phyloP scores from a whole-genome alignment of 2,329 filamentous ascomycete genomes.

The Hypoxylon rubiginosum region DNA sequence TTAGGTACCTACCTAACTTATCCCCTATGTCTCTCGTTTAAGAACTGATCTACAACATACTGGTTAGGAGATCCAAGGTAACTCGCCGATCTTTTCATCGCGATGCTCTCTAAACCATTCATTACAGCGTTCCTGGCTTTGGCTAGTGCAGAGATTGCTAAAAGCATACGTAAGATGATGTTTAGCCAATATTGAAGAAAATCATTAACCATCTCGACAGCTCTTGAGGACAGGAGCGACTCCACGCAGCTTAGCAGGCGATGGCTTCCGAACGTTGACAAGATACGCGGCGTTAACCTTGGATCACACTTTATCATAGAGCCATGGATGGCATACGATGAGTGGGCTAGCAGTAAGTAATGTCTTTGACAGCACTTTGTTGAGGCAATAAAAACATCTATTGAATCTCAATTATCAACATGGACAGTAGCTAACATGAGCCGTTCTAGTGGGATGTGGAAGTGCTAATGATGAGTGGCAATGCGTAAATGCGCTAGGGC shows the following conservation, averaged over 20 bases:
- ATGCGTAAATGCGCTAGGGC: slow-evolving; percentile 61
- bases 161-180: slow-evolving; percentile 20
- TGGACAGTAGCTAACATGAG: neutral
- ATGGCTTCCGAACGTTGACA: slow-evolving; percentile 34
- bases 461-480: slow-evolving; percentile 60
- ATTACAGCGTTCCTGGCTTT: neutral
- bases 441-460: slow-evolving; percentile 58
- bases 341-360: slow-evolving; percentile 55
- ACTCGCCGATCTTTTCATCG: neutral
- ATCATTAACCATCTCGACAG: slow-evolving; percentile 12
- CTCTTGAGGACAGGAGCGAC: slow-evolving; percentile 10
- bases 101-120: neutral
- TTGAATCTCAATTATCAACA: neutral
- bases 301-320: slow-evolving; percentile 65
- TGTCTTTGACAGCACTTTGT: neutral
- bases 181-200: neutral
- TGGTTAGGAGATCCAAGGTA: neutral
- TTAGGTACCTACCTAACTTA: too few species aligned
- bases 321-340: slow-evolving; percentile 61
- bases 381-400: neutral
- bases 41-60: neutral
- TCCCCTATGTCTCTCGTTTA: too few species aligned
- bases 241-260: slow-evolving; percentile 12
- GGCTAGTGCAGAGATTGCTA: neutral
- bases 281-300: slow-evolving; percentile 62